phyloP scores from a whole-genome alignment of 176 grass and related monocot species.

The Eremochloa ophiuroides region DNA sequence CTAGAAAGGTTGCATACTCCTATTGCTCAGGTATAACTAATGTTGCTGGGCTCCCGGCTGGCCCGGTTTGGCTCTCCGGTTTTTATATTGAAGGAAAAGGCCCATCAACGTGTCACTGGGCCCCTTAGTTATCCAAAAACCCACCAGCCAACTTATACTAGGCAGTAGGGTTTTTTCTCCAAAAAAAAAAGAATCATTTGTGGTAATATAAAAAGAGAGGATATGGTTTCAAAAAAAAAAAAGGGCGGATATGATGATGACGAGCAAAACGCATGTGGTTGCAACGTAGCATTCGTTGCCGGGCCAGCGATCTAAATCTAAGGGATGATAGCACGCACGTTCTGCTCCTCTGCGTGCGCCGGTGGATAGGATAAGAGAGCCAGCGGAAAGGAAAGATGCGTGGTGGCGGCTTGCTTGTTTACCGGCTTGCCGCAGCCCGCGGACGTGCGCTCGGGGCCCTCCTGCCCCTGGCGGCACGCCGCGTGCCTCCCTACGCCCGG shows the following conservation, averaged over 20 bases:
- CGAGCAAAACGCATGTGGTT: neutral
- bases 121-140: neutral
- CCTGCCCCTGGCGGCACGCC: slow-evolving; percentile 2
- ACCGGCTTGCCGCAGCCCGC: no score
- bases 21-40: neutral
- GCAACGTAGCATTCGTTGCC: neutral
- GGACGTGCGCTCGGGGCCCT: neutral
- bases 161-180: no score
- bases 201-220: neutral
- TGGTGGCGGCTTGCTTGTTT: neutral
- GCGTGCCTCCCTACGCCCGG: slow-evolving; percentile 23
- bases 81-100: neutral
- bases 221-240: no score
- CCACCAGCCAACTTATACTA: neutral
- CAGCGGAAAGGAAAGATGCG: neutral
- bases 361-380: neutral
- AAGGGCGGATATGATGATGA: no score
- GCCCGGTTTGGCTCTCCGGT: neutral
- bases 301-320: neutral
- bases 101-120: neutral
- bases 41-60: neutral
- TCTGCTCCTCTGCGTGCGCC: neutral
- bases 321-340: neutral
- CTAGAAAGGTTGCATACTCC: no score
- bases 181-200: no score